A percentile compares a stretch with the other conserved stretches of the same genome.
Evolutionary conservation across 768 basidiomycete species (phyloP).

Genomic region (Artomyces pyxidatus): DNA sequence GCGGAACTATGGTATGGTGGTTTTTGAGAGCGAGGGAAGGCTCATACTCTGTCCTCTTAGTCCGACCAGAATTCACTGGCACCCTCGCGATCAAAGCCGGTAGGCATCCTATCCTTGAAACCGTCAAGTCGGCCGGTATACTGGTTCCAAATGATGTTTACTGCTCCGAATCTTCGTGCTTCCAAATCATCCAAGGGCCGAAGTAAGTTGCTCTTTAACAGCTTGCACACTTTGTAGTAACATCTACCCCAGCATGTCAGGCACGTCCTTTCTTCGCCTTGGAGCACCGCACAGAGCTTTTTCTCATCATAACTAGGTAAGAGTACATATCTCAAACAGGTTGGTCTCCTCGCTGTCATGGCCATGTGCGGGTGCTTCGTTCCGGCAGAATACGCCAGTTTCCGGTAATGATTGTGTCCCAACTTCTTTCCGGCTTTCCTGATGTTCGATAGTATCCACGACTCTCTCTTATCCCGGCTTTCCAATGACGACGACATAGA

Average conservation of each 20-base stretch:
- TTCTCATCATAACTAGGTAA: slow-evolving; percentile 46
- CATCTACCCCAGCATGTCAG: slow-evolving; percentile 64
- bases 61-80: slow-evolving; percentile 86
- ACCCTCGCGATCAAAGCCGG: slow-evolving; percentile 86
- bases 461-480: slow-evolving; percentile 75
- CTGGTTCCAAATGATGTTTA: slow-evolving; percentile 89
- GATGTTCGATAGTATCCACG: slow-evolving; percentile 51
- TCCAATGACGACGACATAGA: slow-evolving; percentile 95
- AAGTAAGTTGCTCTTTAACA: too few species aligned
- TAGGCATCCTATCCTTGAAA: slow-evolving; percentile 83
- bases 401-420: too few species aligned
- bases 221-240: too few species aligned
- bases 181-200: slow-evolving; percentile 89
- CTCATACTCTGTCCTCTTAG: slow-evolving; percentile 28
- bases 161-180: slow-evolving; percentile 73
- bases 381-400: slow-evolving; percentile 89
- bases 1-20: slow-evolving; percentile 37
- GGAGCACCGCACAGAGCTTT: too few species aligned
- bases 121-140: slow-evolving; percentile 53
- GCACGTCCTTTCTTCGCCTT: slow-evolving; percentile 25
- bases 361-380: slow-evolving; percentile 90
- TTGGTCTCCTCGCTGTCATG: slow-evolving; percentile 76
- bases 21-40: background rate
- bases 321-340: slow-evolving; percentile 87
- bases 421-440: background rate